A percentile compares a stretch with the other conserved stretches of the same genome.
Conservation (phyloP, 2,329 filamentous ascomycete genomes). For the Chrysoporthe puriensis region DNA sequence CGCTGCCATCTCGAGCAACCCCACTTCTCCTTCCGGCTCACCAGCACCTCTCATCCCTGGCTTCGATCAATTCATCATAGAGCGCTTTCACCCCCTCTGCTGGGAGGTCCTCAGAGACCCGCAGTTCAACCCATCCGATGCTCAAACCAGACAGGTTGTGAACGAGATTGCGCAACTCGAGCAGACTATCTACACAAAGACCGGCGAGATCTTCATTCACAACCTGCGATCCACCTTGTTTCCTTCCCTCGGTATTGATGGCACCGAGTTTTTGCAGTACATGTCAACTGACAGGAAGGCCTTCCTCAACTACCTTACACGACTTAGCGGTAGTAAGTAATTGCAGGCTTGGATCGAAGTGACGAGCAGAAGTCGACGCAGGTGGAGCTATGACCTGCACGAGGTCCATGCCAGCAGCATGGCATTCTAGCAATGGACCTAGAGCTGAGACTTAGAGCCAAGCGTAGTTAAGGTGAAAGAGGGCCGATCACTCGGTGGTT, state of each 20-base stretch:
- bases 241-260: conserved; percentile 65
- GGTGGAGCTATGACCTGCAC: not conserved
- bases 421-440: not conserved
- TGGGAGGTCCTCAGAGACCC: conserved; percentile 86
- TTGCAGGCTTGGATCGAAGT: not conserved
- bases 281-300: conserved; percentile 65
- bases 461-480: not conserved
- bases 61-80: conserved; percentile 89
- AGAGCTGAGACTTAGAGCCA: not conserved
- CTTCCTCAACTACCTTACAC: conserved; percentile 66
- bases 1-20: conserved; percentile 58
- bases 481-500: not conserved
- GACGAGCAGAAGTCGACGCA: no score
- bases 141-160: conserved; percentile 85
- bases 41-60: conserved; percentile 72
- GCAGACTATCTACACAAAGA: conserved; percentile 88
- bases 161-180: conserved; percentile 86
- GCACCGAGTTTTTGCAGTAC: conserved; percentile 60
- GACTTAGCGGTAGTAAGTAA: conserved; percentile 37
- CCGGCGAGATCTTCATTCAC: conserved; percentile 77
- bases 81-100: conserved; percentile 83
- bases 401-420: not conserved
- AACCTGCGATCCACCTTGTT: conserved; percentile 69
- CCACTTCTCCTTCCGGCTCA: conserved; percentile 52
- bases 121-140: conserved; percentile 80